These are phyloP conservation scores for Pythium aristosporum DNA, from an alignment of 352 stramenopile species.

Conservation along the genomic window DNA sequence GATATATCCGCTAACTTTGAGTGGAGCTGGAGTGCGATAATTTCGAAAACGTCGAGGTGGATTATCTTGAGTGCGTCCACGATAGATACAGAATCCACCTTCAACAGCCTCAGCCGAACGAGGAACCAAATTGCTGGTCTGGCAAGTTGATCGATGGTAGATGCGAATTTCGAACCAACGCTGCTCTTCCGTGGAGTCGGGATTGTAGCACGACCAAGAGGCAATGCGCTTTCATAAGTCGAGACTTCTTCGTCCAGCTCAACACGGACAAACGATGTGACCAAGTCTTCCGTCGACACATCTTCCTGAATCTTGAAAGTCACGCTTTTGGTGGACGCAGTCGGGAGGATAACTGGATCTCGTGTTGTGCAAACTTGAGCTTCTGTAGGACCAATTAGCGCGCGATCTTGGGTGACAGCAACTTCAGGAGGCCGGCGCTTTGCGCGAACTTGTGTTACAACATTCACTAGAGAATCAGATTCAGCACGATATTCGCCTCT, in stretches of 20 bases:
- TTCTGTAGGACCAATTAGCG: background rate
- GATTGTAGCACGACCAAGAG: background rate
- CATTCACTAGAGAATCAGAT: background rate
- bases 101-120: constrained; percentile 13
- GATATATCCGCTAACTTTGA: constrained; percentile 43
- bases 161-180: background rate
- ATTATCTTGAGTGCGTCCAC: constrained; percentile 19
- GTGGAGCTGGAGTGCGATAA: constrained; percentile 48
- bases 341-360: background rate
- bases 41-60: constrained; percentile 43
- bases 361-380: background rate
- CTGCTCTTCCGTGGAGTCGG: background rate
- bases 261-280: constrained; percentile 12
- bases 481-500: background rate
- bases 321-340: background rate
- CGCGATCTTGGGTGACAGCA: too few species aligned
- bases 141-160: constrained; percentile 19
- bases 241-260: background rate
- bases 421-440: background rate
- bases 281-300: constrained; percentile 20
- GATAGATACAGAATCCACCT: constrained; percentile 2
- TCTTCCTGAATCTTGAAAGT: constrained; percentile 15
- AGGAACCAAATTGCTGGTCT: constrained; percentile 26
- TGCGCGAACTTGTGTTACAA: too few species aligned
- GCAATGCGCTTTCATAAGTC: background rate